A percentile compares a stretch with the other conserved stretches of the same genome.
Conservation (phyloP, 2,329 filamentous ascomycete species). For the Aspergillus sp. region DNA sequence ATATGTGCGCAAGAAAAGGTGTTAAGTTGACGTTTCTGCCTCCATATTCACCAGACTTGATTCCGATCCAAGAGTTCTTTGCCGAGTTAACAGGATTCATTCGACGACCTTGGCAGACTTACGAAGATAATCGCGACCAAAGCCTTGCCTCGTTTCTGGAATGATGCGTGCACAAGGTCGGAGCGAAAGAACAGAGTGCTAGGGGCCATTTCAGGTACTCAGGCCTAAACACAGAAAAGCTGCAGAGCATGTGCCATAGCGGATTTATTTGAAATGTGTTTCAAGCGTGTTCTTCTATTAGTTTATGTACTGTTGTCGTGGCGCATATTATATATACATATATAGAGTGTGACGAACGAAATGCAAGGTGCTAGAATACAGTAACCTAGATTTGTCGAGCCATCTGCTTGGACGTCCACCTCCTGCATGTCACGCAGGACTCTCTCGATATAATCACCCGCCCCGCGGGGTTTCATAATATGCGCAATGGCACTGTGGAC, state of each 20-base stretch:
- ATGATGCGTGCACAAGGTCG: conserved; percentile 27
- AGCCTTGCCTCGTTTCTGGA: conserved; percentile 24
- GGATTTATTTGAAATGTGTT: not conserved
- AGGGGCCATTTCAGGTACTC: conserved; percentile 28
- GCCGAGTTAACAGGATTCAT: conserved; percentile 35
- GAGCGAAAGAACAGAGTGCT: conserved; percentile 21
- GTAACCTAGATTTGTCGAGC: conserved; percentile 12
- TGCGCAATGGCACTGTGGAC: conserved; percentile 27
- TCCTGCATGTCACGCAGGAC: conserved; percentile 26
- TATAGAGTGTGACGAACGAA: too few species aligned
- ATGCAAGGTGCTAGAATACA: too few species aligned
- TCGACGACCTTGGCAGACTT: conserved; percentile 24
- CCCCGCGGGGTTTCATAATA: conserved; percentile 25
- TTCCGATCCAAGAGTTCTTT: conserved; percentile 40
- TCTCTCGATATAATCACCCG: conserved; percentile 22
- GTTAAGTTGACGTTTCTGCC: conserved; percentile 35
- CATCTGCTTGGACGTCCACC: conserved; percentile 8
- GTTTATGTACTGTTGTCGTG: not conserved
- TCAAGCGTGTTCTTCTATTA: not conserved
- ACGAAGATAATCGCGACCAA: conserved; percentile 17
- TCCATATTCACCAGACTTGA: conserved; percentile 37
- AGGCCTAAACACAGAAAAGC: conserved; percentile 11
- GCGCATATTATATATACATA: not conserved
- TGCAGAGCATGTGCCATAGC: not conserved
- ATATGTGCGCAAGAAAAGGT: conserved; percentile 30